Evolutionary conservation across 208 protist genomes (phyloP).

Genomic region (Sergeia podlipaevii): DNA sequence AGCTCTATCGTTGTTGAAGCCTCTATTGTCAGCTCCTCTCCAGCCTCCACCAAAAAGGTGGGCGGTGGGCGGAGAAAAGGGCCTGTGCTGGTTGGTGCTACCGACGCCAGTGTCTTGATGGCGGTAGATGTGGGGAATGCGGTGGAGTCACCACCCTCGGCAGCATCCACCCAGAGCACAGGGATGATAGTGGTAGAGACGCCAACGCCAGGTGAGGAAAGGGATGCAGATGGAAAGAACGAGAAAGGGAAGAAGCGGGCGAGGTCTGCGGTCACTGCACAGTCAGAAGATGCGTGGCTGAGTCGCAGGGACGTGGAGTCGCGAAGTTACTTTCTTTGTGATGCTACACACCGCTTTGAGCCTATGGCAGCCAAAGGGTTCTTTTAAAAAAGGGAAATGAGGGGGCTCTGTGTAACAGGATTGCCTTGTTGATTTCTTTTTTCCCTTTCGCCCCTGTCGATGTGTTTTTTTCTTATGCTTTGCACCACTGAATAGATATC

Average conservation of each 20-base stretch:
- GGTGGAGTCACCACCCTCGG: neutral
- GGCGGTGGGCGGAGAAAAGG: neutral
- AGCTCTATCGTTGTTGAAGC: neutral
- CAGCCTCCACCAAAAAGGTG: neutral
- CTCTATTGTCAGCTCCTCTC: no score
- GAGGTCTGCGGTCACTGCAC: no score
- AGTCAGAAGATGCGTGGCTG: neutral
- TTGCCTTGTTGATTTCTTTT: constrained; percentile 5
- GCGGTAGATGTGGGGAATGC: neutral
- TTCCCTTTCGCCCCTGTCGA: constrained; percentile 8
- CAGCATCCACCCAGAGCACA: neutral
- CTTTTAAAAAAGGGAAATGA: no score
- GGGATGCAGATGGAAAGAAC: no score
- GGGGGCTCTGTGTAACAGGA: neutral
- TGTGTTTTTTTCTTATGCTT: no score
- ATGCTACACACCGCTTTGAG: constrained; percentile 42
- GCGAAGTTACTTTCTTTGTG: constrained; percentile 55
- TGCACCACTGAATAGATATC: no score
- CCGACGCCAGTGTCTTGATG: neutral
- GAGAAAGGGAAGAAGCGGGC: no score
- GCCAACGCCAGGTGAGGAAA: neutral
- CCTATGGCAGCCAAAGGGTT: constrained; percentile 35
- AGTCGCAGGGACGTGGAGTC: constrained; percentile 16
- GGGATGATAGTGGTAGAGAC: neutral
- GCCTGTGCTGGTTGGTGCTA: neutral